A percentile compares a stretch with the other conserved stretches of the same genome.
phyloP scores from a whole-genome alignment of 2,329 filamentous ascomycete genomes.

The Aspergillus caelatus region DNA sequence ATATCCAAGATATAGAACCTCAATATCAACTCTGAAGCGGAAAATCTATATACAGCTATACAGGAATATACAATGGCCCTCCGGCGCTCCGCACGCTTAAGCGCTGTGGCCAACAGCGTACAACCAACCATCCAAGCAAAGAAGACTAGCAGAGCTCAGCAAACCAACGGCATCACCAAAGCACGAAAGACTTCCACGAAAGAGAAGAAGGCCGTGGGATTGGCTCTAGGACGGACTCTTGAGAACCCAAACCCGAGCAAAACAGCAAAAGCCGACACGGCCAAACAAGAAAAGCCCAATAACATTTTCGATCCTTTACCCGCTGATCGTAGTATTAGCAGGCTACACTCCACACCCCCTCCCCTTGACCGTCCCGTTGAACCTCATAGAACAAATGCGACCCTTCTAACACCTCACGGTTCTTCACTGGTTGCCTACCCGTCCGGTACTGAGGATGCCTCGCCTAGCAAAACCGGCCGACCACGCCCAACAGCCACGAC shows the following conservation, averaged over 20 bases:
- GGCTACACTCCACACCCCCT: constrained; percentile 50
- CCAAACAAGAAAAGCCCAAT: constrained; percentile 35
- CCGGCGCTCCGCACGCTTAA: constrained; percentile 55
- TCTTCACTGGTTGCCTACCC: constrained; percentile 54
- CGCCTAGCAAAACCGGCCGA: constrained; percentile 45
- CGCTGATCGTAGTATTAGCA: constrained; percentile 41
- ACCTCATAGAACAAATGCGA: constrained; percentile 51
- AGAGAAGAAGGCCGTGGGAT: constrained; percentile 23
- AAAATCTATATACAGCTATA: neutral
- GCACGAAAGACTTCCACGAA: constrained; percentile 29
- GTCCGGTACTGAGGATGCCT: constrained; percentile 38
- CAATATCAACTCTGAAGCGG: neutral
- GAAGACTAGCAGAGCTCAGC: constrained; percentile 25
- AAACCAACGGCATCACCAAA: constrained; percentile 34
- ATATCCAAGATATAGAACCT: neutral
- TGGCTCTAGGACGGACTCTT: constrained; percentile 4
- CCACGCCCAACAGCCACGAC: constrained; percentile 61
- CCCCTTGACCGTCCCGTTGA: constrained; percentile 49
- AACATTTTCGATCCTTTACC: constrained; percentile 27
- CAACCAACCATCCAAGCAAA: constrained; percentile 24
- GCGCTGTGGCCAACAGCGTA: constrained; percentile 28
- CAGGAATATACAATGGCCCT: constrained; percentile 49
- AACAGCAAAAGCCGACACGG: constrained; percentile 10
- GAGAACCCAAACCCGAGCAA: neutral
- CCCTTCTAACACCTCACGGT: constrained; percentile 51